Evolutionary conservation across 176 grass and related monocot species (phyloP), one percentile per base, ranked within the genome.

Genomic region (Musa schizocarpa): DNA sequence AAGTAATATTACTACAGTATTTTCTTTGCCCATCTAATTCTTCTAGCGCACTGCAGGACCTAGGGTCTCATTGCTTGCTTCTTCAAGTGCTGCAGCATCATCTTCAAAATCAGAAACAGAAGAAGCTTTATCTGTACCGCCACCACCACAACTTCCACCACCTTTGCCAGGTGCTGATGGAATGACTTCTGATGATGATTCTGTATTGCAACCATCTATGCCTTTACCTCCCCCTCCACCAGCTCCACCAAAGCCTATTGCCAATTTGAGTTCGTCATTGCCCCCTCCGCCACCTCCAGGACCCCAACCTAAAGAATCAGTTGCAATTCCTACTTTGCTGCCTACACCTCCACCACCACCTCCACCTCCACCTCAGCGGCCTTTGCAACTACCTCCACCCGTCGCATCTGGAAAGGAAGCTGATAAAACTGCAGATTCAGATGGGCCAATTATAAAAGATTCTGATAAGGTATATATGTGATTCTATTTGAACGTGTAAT

Each of bases 221-320:
- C 48, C 75, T 65, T 65, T 77, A 65, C 75, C 75, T 16, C 34
- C 49, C 12, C 59, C 61, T 11, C 75, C 61, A 53, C 48, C 75
- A 24, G 49, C 11, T 52, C 74, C 74, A 20, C 74, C 74, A 34
- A 77, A 65, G 75, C 75, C 58, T 24, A 65, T 50, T 63, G n/a
- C 58, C 2, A 61, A 77, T 51, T 24, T 48, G 20, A 65, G 21
- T 24, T 71, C 87, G 77, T 89, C 81, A 77, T 88, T 65, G 0
- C 94, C 94, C 55, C 90, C 90, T 48, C 94, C 90, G 6, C 94
- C 95, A 48, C 92, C 87, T 72, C 90, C 88, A 1, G 90, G 85
- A 0, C 88, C 93, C 75, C 86, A 87, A 48, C 87, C 81, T 13
- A 88, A 81, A 85, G 93, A 92, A 80, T 66, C 71, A 84, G 53